Evolutionary conservation across 2,329 filamentous ascomycete species (phyloP), one percentile per base, ranked within the genome.

Genomic region (Harringtonia aguacate): DNA sequence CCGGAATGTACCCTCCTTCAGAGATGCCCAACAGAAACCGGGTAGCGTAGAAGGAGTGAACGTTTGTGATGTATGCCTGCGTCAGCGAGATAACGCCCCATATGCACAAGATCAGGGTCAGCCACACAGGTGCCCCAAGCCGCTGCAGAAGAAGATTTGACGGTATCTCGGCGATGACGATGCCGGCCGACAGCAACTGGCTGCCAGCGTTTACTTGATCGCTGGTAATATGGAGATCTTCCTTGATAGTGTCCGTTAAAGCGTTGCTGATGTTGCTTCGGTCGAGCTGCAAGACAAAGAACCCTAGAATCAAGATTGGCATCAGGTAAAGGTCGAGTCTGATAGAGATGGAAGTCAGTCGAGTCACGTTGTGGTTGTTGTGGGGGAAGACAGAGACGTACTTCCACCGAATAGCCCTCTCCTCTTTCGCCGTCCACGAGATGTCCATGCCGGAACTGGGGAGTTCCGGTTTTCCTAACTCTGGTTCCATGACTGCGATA

Each of bases 121-220:
- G 76, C 10, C 80, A 58, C 29, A 75, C 71, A 2, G 72, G 67
- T 48, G 71, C 67, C 2, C 73, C 72, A 43, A 76, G 55, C 18
- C 59, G 62, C 58, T 77, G 77, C 37, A 77, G 61, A 5, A 76
- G 38, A 46, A 76, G 66, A 53, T 77, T 75, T 53, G 75, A 75
- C 0, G 75, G 76, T 1, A 81, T 67, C 50, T 72, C 77, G 50
- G 80, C 72, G 47, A 81, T 79, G 30, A 81, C 64, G 45, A 69
- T 77, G 44, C 72, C 67, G 0, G 73, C 74, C 0, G 75, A 76
- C 46, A 79, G 72, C 0, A 75, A 75, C 47, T 78, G 72, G 21
- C 72, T 69, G 20, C 79, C 57, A 18, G 78, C 57, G 0, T 73
- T 75, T 59, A 78, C 78, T 46, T 78, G 64, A 46, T 70, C 66